Evolutionary conservation across 208 protist genomes (phyloP), one percentile per base, ranked within the genome.

Genomic region (Acanthamoeba lenticulata): DNA sequence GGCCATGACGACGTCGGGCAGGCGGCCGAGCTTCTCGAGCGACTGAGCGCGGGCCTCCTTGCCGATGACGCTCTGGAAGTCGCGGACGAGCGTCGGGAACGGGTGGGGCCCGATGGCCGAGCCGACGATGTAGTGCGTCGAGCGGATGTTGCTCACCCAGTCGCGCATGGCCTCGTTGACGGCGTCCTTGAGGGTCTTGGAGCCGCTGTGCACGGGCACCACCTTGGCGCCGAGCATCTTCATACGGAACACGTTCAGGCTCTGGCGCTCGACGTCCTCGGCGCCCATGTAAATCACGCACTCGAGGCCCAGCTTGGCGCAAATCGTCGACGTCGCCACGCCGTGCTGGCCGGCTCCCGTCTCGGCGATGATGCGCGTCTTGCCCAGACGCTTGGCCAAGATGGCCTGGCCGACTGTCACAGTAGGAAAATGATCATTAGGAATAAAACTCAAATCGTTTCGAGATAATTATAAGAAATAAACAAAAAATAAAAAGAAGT

Each of bases 171-270:
- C 98, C 90, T 97, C 98, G 94, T 98, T 98, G 81, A 98, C 95
- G 13, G 97, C 97, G 92, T 98, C 65, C 65, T 92, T 92, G 57
- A 95, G 60, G 4, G 93, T 95, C 45, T 92, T 90, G n/a, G 93
- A 95, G 32, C 94, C 94, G 36, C 77, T 92, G 27, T 92, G 57
- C 29, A 97, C 96, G 19, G 95, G 81, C 21, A 95, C 36, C 24
- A 97, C 97, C 77, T 94, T 98, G 42, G 97, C 95, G 27, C 97
- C 97, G 13, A 98, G 90, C 89, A 97, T 94, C 91, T 98, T 94
- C 97, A 98, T 98, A n/a, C 97, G 94, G 92, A 98, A 98, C 24
- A 98, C 97, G 83, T 98, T 98, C n/a, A 98, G 95, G 38, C 29
- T 38, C 95, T 98, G 98, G 38, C 98, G 94, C 81, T 94, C 29